Percentiles rank a stretch among this genome's conserved stretches.
These are phyloP conservation scores for Bipolaris cookei DNA, from an alignment of 2,329 filamentous ascomycete genomes.

Conservation along the genomic window DNA sequence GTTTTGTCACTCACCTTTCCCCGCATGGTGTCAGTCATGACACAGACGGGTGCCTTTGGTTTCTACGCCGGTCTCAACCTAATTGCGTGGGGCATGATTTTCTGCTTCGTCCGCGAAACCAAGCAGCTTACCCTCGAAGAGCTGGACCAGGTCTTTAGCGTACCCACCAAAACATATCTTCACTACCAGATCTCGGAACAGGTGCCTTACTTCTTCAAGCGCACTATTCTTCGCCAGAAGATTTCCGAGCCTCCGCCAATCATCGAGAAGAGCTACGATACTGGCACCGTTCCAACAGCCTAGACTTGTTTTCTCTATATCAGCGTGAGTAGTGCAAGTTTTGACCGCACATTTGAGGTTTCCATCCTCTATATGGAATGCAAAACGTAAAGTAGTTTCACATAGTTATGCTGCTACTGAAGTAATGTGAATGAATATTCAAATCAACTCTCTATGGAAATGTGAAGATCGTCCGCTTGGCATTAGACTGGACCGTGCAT, in stretches of 20 bases:
- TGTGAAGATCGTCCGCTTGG: too few species aligned
- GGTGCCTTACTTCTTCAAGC: slow-evolving; percentile 54
- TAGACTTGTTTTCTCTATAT: neutral
- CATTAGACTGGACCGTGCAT: too few species aligned
- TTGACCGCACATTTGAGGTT: too few species aligned
- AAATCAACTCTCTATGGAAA: too few species aligned
- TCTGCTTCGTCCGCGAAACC: slow-evolving; percentile 50
- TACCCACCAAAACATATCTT: slow-evolving; percentile 47
- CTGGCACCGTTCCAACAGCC: slow-evolving; percentile 3
- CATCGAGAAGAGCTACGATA: slow-evolving; percentile 39
- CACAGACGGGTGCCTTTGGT: slow-evolving; percentile 48
- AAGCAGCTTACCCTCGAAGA: slow-evolving; percentile 51
- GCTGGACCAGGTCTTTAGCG: slow-evolving; percentile 46
- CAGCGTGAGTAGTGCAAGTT: neutral
- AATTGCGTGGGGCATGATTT: slow-evolving; percentile 50
- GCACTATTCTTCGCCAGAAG: slow-evolving; percentile 47
- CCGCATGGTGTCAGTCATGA: slow-evolving; percentile 49
- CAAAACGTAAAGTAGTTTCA: too few species aligned
- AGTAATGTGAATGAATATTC: too few species aligned
- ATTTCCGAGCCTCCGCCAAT: slow-evolving; percentile 49
- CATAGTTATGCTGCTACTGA: too few species aligned
- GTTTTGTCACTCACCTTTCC: slow-evolving; percentile 50
- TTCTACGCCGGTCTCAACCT: slow-evolving; percentile 53
- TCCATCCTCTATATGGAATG: too few species aligned
- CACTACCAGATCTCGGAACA: slow-evolving; percentile 49